Percentiles rank a stretch among this genome's conserved stretches.
phyloP scores from a whole-genome alignment of 2,329 filamentous ascomycete species.

The Nothophaeocryptopus gaeumannii region DNA sequence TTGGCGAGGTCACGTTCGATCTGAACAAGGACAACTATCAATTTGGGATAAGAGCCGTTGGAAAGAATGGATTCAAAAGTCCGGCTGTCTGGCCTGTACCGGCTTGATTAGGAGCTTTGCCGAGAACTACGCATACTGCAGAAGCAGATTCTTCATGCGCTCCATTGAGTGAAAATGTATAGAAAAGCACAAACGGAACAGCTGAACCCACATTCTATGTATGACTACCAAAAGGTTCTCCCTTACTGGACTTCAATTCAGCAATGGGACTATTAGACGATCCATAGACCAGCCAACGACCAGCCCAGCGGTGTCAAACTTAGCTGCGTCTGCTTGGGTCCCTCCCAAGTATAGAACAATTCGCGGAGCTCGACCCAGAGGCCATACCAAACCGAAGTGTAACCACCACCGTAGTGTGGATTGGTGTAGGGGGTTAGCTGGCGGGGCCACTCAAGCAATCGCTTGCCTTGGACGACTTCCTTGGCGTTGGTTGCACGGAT shows the following conservation, averaged over 20 bases:
- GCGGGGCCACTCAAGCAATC: neutral
- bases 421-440: constrained; percentile 14
- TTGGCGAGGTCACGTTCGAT: constrained; percentile 45
- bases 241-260: too few relatives aligned
- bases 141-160: too few relatives aligned
- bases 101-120: constrained; percentile 5
- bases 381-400: constrained; percentile 28
- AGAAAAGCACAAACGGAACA: too few relatives aligned
- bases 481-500: constrained; percentile 30
- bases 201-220: too few relatives aligned
- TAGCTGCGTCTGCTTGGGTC: constrained; percentile 21
- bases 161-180: too few relatives aligned
- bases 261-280: too few relatives aligned
- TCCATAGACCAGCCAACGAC: constrained; percentile 23
- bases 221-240: too few relatives aligned
- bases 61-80: constrained; percentile 51
- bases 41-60: constrained; percentile 55
- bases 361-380: constrained; percentile 31
- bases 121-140: too few relatives aligned
- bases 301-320: constrained; percentile 42
- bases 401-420: constrained; percentile 25
- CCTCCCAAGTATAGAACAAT: constrained; percentile 29
- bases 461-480: too few relatives aligned
- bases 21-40: constrained; percentile 59
- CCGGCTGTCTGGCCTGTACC: constrained; percentile 48